Evolutionary conservation across 2,329 filamentous ascomycete species (phyloP).

Genomic region (Fusarium sp.): DNA sequence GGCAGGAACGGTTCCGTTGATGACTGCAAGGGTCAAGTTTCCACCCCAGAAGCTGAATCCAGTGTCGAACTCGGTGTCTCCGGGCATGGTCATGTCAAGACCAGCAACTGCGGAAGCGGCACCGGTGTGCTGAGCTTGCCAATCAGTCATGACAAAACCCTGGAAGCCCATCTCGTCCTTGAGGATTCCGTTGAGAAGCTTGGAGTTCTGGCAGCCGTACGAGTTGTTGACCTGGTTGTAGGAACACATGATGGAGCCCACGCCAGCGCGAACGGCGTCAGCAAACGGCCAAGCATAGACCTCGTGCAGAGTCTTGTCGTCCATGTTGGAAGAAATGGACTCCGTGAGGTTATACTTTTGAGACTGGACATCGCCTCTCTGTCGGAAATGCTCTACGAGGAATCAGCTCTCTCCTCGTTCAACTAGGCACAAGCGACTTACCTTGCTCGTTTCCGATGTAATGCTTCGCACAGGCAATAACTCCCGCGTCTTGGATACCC

Average conservation of each 20-base stretch:
- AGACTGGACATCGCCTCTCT: conserved; percentile 66
- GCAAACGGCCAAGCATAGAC: conserved; percentile 84
- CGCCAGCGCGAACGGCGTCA: conserved; percentile 77
- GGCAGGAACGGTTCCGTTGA: conserved; percentile 90
- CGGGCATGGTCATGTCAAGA: conserved; percentile 90
- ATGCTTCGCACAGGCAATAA: conserved; percentile 88
- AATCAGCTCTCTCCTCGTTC: neutral
- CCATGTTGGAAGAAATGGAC: conserved; percentile 70
- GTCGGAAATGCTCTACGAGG: conserved; percentile 75
- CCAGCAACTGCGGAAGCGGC: conserved; percentile 76
- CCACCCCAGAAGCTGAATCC: conserved; percentile 83
- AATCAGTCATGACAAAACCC: conserved; percentile 85
- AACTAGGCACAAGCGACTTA: conserved; percentile 14
- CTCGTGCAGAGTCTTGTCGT: conserved; percentile 81
- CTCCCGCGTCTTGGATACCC: conserved; percentile 85
- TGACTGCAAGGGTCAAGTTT: conserved; percentile 87
- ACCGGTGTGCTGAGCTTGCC: conserved; percentile 80
- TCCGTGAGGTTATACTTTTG: conserved; percentile 73
- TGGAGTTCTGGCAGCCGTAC: conserved; percentile 83
- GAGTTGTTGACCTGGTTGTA: conserved; percentile 87
- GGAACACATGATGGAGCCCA: conserved; percentile 74
- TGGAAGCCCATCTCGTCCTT: conserved; percentile 87
- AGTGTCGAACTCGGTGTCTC: conserved; percentile 82
- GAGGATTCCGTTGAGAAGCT: conserved; percentile 79
- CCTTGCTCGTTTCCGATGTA: conserved; percentile 79